Conservation (phyloP, 139 green algal genomes). For the Edaphochlamys debaryana region DNA sequence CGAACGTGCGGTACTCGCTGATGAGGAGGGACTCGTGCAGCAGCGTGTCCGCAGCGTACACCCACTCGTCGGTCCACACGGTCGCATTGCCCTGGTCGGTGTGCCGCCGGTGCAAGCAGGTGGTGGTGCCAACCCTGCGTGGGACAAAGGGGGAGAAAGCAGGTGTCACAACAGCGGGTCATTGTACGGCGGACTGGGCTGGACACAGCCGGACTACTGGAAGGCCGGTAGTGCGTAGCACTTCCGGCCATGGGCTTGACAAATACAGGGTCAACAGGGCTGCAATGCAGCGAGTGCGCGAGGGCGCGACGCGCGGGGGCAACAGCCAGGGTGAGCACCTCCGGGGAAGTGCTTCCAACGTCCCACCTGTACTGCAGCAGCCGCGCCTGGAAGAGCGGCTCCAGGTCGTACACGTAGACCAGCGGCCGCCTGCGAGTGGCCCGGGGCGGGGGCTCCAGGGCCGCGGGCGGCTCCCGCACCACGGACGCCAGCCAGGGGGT, state of each 20-base stretch:
- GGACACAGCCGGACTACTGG: too few relatives aligned
- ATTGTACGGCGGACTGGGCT: too few relatives aligned
- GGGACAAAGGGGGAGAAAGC: too few relatives aligned
- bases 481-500: slow-evolving; percentile 5
- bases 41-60: slow-evolving; percentile 55
- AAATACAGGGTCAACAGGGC: too few relatives aligned
- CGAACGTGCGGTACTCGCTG: slow-evolving; percentile 60
- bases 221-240: too few relatives aligned
- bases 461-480: slow-evolving; percentile 19
- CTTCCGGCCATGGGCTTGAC: too few relatives aligned
- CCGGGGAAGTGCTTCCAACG: too few relatives aligned
- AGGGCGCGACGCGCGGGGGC: too few relatives aligned
- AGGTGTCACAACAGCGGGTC: too few relatives aligned
- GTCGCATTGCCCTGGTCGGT: slow-evolving; percentile 6
- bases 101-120: slow-evolving; percentile 48
- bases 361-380: slow-evolving; percentile 61
- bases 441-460: slow-evolving; percentile 1
- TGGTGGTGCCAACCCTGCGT: slow-evolving; percentile 24
- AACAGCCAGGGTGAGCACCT: too few relatives aligned
- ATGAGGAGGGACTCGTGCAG: slow-evolving; percentile 65
- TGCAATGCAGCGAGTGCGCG: too few relatives aligned
- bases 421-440: slow-evolving; percentile 22
- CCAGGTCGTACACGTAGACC: slow-evolving; percentile 68
- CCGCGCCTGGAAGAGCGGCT: slow-evolving; percentile 48
- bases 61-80: slow-evolving; percentile 37